These are phyloP conservation scores for Vanrija sp. DNA, from an alignment of 1,284 basidiomycete genomes.

Conservation along the genomic window DNA sequence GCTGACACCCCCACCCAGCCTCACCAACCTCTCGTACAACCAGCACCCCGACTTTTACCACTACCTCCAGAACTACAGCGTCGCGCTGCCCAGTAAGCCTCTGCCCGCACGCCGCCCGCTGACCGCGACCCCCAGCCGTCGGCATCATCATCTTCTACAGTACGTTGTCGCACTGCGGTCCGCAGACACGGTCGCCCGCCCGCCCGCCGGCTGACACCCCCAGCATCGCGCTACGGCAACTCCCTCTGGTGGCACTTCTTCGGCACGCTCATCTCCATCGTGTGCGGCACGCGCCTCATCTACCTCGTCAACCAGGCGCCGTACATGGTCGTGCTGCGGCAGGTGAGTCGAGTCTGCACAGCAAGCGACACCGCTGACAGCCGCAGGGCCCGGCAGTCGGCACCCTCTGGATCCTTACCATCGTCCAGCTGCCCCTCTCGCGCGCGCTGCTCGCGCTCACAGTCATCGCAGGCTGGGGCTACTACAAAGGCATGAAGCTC, in stretches of 20 bases:
- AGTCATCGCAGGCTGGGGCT: conserved; percentile 1
- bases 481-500: not conserved
- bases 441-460: conserved; percentile 34
- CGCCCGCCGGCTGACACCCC: not conserved
- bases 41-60: conserved; percentile 3
- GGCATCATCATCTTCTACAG: conserved; percentile 41
- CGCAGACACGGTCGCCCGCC: no score
- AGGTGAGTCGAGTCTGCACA: conserved; percentile 27
- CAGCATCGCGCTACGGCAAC: conserved; percentile 34
- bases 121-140: conserved; percentile 25
- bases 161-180: conserved; percentile 13
- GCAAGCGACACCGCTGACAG: not conserved
- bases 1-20: conserved; percentile 3
- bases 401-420: conserved; percentile 47
- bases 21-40: conserved; percentile 17
- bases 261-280: conserved; percentile 31
- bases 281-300: conserved; percentile 41
- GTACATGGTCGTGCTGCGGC: conserved; percentile 38
- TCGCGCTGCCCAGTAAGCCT: conserved; percentile 10
- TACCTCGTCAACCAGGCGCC: conserved; percentile 47
- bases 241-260: conserved; percentile 24
- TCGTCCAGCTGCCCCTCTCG: conserved; percentile 44
- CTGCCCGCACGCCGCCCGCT: not conserved
- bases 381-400: conserved; percentile 45
- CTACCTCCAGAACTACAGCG: conserved; percentile 15